Percentiles rank a stretch among this genome's conserved stretches.
These are phyloP conservation scores for Deinandra increscens DNA, from an alignment of 129 eudicot genomes.

Conservation along the genomic window DNA sequence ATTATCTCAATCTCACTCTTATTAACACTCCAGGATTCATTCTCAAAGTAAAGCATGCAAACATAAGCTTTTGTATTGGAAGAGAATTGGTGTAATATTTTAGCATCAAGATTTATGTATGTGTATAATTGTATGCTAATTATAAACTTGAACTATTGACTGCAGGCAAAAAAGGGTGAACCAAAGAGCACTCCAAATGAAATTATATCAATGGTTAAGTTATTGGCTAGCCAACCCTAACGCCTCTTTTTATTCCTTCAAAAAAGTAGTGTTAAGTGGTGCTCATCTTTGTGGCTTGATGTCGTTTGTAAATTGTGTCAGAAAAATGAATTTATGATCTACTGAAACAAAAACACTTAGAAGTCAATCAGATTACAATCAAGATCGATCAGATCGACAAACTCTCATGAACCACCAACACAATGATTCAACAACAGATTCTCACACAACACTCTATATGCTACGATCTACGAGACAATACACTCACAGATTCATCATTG, in stretches of 20 bases:
- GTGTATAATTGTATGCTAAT: neutral
- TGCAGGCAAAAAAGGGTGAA: conserved; percentile 89
- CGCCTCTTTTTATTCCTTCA: conserved; percentile 87
- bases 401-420: no score
- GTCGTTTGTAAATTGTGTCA: conserved; percentile 66
- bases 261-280: conserved; percentile 95
- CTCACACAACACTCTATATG: no score
- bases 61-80: neutral
- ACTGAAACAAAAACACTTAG: no score
- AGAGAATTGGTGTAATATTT: no score
- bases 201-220: conserved; percentile 84
- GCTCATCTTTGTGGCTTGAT: conserved; percentile 93
- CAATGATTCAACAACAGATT: no score
- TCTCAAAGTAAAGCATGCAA: conserved; percentile 53
- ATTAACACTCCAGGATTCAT: conserved; percentile 90
- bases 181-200: conserved; percentile 89
- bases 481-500: no score
- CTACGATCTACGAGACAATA: no score
- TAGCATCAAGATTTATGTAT: neutral
- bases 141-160: neutral
- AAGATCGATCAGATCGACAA: no score
- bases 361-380: no score
- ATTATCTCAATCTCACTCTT: conserved; percentile 83
- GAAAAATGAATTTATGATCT: no score
- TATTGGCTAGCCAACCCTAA: conserved; percentile 79